Base-by-base conservation (phyloP, 768 basidiomycete genomes). In the Russula foetens region DNA sequence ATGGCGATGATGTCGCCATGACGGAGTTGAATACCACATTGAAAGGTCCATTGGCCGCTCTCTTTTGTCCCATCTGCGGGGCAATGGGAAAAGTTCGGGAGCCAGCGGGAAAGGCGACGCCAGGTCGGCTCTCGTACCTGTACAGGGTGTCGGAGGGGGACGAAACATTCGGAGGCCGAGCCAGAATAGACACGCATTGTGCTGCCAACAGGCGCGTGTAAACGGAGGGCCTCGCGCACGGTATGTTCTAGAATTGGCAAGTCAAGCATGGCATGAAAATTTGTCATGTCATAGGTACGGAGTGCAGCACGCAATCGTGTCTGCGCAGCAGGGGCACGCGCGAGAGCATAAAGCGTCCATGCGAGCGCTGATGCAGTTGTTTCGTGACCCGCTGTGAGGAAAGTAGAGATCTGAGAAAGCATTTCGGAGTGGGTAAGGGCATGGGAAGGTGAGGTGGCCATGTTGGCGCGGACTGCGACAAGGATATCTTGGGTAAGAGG, bases 381-480 rank as follows among this genome's bases (percentile, higher is more conserved):
- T 69, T 87, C 85, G 72, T 88, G 81, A 12, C 86, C 85, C 5
- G 83, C 82, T 15, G 81, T 76, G 31, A 86, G 74, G 68, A 86
- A 85, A 0, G 83, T 85, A 12, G 80, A 78, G 62, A 86, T 85
- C 64, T 85, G 86, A 64, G 76, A 82, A 24, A 83, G 72, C 2
- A 81, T 77, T 62, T 88, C 84, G n/a, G 75, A 70, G 39, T 79
- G 75, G 12, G 79, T 76, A 75, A 88, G 76, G n/a, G 75, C 75
- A 60, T 80, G 76, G 0, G 74, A 71, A 11, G 76, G 70, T 11
- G 76, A 70, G 14, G 74, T 70, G 15, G 79, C 74, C 58, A 81
- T 69, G 66, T 85, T 87, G 1, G 85, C 86, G 52, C 77, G 79
- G 56, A 89, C 87, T 86, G 67, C 0, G 21, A 29, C 24, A 47